These are phyloP conservation scores for Pouteria glomerata DNA, from an alignment of 148 eudicot genomes.

Conservation along the genomic window DNA sequence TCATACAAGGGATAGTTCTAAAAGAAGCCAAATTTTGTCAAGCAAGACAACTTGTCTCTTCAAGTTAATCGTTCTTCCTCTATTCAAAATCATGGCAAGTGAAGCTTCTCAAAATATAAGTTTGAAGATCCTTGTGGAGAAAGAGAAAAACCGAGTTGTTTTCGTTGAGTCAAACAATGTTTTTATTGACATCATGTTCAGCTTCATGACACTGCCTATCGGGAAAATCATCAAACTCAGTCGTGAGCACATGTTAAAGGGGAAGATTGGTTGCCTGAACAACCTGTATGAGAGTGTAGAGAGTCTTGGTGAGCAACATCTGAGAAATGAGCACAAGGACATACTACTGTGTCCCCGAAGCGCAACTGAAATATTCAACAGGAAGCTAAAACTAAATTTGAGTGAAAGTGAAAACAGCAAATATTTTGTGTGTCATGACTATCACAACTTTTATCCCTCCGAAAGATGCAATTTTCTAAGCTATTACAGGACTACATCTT, in stretches of 20 bases:
- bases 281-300: slow-evolving; percentile 7
- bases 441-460: no score
- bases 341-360: slow-evolving; percentile 11
- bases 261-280: slow-evolving; percentile 10
- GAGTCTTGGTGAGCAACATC: slow-evolving; percentile 1
- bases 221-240: neutral
- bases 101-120: neutral
- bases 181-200: slow-evolving; percentile 10
- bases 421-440: neutral
- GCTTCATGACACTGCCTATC: slow-evolving; percentile 10
- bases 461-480: neutral
- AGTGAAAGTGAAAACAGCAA: neutral
- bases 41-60: neutral
- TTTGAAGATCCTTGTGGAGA: neutral
- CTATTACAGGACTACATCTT: neutral
- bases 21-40: neutral
- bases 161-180: neutral
- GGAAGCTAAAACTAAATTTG: slow-evolving; percentile 5
- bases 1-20: neutral
- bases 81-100: neutral
- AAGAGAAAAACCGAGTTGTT: neutral
- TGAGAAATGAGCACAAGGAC: neutral
- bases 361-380: slow-evolving; percentile 3
- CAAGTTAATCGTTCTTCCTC: neutral
- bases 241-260: neutral